These are phyloP conservation scores for Trichoderma sp. DNA, from an alignment of 2,329 filamentous ascomycete genomes.

Conservation along the genomic window DNA sequence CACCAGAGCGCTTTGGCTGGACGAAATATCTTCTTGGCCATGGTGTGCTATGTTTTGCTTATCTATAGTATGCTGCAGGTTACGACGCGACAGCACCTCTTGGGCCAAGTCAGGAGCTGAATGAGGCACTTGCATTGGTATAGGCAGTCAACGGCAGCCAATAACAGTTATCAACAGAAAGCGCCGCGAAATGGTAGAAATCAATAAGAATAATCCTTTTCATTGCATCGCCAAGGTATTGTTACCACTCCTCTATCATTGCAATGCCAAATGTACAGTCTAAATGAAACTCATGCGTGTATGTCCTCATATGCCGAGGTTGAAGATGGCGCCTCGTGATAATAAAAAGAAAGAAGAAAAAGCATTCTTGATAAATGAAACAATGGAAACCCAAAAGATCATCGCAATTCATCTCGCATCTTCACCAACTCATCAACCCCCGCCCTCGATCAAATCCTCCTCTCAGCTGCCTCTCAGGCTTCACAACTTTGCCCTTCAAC, in stretches of 20 bases:
- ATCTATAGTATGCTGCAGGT: neutral
- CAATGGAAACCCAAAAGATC: neutral
- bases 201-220: neutral
- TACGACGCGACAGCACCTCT: neutral
- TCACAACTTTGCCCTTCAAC: conserved; percentile 89
- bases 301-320: neutral
- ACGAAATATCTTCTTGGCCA: neutral
- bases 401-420: neutral
- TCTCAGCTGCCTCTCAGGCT: conserved; percentile 80
- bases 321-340: neutral
- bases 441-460: conserved; percentile 86
- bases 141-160: neutral
- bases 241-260: neutral
- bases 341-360: neutral
- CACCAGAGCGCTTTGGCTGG: neutral
- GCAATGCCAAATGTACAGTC: neutral
- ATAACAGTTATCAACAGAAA: no score
- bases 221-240: neutral
- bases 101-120: neutral
- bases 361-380: no score
- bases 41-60: neutral
- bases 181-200: neutral
- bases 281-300: neutral
- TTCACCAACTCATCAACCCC: conserved; percentile 83
- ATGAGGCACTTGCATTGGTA: neutral